These are phyloP conservation scores for Penicillium sp. DNA, from an alignment of 2,329 filamentous ascomycete genomes.

Conservation along the genomic window DNA sequence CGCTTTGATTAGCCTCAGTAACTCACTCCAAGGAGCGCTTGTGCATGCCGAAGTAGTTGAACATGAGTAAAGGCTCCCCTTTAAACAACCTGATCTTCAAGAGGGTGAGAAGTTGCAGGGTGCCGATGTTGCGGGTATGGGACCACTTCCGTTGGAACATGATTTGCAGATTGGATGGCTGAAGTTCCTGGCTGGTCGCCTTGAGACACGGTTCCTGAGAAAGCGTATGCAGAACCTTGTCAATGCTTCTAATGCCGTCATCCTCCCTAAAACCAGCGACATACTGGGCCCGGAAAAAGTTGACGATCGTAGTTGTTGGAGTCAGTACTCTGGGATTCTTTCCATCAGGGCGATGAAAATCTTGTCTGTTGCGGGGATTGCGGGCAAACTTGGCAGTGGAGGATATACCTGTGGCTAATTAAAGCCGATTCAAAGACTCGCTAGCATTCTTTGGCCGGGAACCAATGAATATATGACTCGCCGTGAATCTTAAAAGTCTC, in stretches of 20 bases:
- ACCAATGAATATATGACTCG: conserved; percentile 33
- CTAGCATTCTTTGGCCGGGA: conserved; percentile 27
- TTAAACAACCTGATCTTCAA: conserved; percentile 27
- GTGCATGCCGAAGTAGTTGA: conserved; percentile 35
- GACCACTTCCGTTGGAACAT: conserved; percentile 18
- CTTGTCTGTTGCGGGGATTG: conserved; percentile 21
- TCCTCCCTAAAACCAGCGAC: conserved; percentile 8
- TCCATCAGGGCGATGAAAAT: conserved; percentile 23
- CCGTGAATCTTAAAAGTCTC: conserved; percentile 34
- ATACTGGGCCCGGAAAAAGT: conserved; percentile 26
- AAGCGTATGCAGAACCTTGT: conserved; percentile 21
- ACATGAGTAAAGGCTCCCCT: conserved; percentile 30
- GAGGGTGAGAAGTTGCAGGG: conserved; percentile 28
- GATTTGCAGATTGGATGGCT: not conserved
- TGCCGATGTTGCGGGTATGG: conserved; percentile 22
- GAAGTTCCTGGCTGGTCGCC: conserved; percentile 12
- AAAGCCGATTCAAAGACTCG: conserved; percentile 31
- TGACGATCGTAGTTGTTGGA: conserved; percentile 27
- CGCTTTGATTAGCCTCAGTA: conserved; percentile 26
- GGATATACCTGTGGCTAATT: conserved; percentile 31
- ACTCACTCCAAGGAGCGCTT: conserved; percentile 28
- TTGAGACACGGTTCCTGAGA: conserved; percentile 15
- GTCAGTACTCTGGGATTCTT: conserved; percentile 26
- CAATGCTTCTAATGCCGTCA: conserved; percentile 14
- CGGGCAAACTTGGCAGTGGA: conserved; percentile 29